phyloP scores from a whole-genome alignment of 2,329 filamentous ascomycete genomes.

The Claviceps digitariae region DNA sequence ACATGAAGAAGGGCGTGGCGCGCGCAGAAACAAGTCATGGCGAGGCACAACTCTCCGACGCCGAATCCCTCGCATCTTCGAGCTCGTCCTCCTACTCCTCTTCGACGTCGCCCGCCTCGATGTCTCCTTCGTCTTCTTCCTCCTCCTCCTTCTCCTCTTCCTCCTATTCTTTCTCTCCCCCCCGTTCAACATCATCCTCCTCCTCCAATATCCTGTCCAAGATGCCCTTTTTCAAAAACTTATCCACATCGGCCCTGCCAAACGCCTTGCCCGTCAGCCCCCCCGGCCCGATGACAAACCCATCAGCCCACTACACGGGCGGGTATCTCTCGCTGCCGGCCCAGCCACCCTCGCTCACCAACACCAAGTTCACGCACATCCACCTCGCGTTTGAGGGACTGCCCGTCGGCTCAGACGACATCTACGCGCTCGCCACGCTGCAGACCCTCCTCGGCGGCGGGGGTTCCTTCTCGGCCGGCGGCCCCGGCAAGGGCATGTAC shows the following conservation, averaged over 20 bases:
- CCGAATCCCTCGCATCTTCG: too few species aligned
- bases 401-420: conserved; percentile 79
- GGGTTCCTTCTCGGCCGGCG: conserved; percentile 91
- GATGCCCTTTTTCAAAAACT: conserved; percentile 80
- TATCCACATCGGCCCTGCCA: conserved; percentile 59
- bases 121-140: conserved; percentile 18
- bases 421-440: conserved; percentile 89
- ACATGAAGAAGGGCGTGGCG: conserved; percentile 50
- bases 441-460: conserved; percentile 93
- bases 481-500: conserved; percentile 98
- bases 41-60: conserved; percentile 16
- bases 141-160: conserved; percentile 20
- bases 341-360: conserved; percentile 64
- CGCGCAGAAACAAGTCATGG: conserved; percentile 45
- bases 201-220: conserved; percentile 62
- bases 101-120: conserved; percentile 18
- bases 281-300: conserved; percentile 37
- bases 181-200: conserved; percentile 20
- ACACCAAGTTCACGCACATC: conserved; percentile 78
- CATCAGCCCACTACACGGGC: conserved; percentile 75
- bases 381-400: conserved; percentile 93
- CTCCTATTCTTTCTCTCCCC: conserved; percentile 19
- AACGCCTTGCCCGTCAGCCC: conserved; percentile 44
- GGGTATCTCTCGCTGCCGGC: conserved; percentile 79
- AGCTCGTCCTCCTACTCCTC: conserved; percentile 21